Evolutionary conservation across 2,329 filamentous ascomycete genomes (phyloP).

Genomic region (Beauveria pseudobassiana): DNA sequence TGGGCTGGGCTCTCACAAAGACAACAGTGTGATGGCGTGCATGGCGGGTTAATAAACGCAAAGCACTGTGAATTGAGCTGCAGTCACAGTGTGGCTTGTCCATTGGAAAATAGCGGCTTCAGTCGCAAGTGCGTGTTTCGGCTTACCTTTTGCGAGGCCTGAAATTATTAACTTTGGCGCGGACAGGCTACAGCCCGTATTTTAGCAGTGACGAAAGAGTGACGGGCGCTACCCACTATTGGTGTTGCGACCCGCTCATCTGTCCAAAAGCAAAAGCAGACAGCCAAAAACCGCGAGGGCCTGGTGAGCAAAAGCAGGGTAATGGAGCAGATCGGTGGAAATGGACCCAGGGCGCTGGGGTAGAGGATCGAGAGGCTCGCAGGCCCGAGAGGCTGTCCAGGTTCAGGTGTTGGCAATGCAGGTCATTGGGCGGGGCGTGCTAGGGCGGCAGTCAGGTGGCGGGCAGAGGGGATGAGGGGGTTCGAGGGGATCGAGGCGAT

Average conservation of each 20-base stretch:
- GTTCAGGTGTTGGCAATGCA: no score
- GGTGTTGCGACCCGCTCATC: background rate
- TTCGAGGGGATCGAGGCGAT: no score
- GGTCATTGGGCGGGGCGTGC: no score
- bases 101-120: no score
- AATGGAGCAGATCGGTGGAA: background rate
- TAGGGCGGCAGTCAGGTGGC: no score
- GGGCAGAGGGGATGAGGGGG: no score
- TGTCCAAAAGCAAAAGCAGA: background rate
- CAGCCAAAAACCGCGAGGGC: no score
- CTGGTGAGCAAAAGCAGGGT: background rate
- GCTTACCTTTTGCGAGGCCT: background rate
- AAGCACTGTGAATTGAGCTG: no score
- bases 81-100: no score
- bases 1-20: no score
- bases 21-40: no score
- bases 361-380: background rate
- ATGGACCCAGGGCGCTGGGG: background rate
- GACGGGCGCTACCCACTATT: background rate
- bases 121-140: background rate
- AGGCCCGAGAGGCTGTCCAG: background rate
- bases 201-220: conserved; percentile 3
- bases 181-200: background rate
- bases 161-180: background rate
- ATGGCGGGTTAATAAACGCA: no score